Conservation (phyloP, 139 green algal genomes). For the Diplosphaera chodatii region DNA sequence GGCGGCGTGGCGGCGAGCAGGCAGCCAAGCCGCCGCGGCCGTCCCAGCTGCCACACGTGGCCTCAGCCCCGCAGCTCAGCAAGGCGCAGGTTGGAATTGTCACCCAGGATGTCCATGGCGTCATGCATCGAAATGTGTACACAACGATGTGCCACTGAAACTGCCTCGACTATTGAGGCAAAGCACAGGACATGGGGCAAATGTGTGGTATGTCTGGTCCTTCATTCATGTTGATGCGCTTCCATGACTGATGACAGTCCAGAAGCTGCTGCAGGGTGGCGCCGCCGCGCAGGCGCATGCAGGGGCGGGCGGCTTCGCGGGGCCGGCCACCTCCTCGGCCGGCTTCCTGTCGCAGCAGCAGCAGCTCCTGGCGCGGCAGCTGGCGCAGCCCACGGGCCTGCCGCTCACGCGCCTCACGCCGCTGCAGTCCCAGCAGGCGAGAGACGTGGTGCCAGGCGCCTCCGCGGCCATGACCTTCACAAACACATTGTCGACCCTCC, state of each 20-base stretch:
- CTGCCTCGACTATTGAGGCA: too few relatives aligned
- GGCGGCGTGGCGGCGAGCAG: too few relatives aligned
- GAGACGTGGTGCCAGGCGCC: too few relatives aligned
- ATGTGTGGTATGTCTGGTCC: too few relatives aligned
- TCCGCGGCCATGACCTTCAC: too few relatives aligned
- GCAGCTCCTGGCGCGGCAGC: conserved; percentile 6
- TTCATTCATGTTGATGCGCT: too few relatives aligned
- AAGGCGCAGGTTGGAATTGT: not conserved
- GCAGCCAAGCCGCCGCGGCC: not conserved
- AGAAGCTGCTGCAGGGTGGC: conserved; percentile 1
- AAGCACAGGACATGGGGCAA: too few relatives aligned
- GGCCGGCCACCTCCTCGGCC: not conserved
- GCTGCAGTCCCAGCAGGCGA: conserved; percentile 25
- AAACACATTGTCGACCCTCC: too few relatives aligned
- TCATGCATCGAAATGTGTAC: too few relatives aligned
- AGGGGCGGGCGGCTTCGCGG: not conserved
- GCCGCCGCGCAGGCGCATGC: not conserved
- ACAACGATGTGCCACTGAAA: too few relatives aligned
- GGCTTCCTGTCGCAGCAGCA: conserved; percentile 4
- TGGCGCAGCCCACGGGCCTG: conserved; percentile 9
- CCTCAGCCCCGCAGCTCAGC: not conserved
- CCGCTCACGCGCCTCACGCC: conserved; percentile 26
- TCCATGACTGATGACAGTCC: too few relatives aligned
- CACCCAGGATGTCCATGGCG: too few relatives aligned
- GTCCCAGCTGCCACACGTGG: not conserved